phyloP scores from a whole-genome alignment of 2,329 filamentous ascomycete genomes.

The Aspergillus alliaceus region DNA sequence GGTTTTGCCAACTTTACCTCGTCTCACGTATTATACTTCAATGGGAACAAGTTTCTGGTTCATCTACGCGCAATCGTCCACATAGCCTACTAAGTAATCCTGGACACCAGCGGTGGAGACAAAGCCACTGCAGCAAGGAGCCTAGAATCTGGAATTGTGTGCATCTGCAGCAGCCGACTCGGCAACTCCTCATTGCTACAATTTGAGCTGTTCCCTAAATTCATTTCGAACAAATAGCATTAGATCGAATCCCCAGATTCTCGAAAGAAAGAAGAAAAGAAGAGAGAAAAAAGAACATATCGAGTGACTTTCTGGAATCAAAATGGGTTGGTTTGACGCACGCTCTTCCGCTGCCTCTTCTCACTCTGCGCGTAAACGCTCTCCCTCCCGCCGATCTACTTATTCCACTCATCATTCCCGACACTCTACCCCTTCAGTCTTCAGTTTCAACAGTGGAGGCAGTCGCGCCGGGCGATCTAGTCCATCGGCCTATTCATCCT shows the following conservation, averaged over 20 bases:
- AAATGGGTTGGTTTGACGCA: slow-evolving; percentile 51
- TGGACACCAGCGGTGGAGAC: slow-evolving; percentile 15
- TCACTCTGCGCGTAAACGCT: slow-evolving; percentile 35
- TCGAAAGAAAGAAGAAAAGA: not conserved
- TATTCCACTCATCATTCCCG: slow-evolving; percentile 39
- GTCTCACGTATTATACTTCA: not conserved
- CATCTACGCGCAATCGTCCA: not conserved
- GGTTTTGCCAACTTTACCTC: not conserved
- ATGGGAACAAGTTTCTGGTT: not conserved
- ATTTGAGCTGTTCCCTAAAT: slow-evolving; percentile 2
- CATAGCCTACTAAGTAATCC: not conserved
- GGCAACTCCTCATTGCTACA: slow-evolving; percentile 14
- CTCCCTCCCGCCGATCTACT: slow-evolving; percentile 34
- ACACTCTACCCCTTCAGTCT: slow-evolving; percentile 47
- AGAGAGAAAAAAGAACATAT: too few species aligned
- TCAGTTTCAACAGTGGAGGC: slow-evolving; percentile 41
- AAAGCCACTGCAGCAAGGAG: slow-evolving; percentile 13
- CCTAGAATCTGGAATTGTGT: slow-evolving; percentile 18
- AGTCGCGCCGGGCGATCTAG: slow-evolving; percentile 34
- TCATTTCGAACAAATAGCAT: not conserved
- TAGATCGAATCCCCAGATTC: not conserved
- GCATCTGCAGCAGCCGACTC: slow-evolving; percentile 18
- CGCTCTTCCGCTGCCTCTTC: slow-evolving; percentile 30
- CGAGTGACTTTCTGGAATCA: too few species aligned
- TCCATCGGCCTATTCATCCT: slow-evolving; percentile 56